Conservation (phyloP, 352 stramenopile genomes). For the Globisporangium uncinulatum region DNA sequence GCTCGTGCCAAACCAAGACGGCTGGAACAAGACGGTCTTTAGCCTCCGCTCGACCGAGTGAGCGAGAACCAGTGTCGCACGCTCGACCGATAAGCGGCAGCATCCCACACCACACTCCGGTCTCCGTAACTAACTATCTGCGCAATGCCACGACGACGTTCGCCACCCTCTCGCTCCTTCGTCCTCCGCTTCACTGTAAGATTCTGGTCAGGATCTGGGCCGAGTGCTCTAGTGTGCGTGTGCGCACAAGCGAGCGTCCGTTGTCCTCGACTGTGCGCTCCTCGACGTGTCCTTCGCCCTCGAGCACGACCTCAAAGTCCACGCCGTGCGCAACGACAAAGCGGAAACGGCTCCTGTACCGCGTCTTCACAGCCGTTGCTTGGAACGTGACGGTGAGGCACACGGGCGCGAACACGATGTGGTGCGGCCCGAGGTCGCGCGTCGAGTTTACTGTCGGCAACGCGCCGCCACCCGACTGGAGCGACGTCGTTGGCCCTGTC, state of each 20-base stretch:
- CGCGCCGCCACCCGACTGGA: slow-evolving; percentile 40
- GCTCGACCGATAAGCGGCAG: neutral
- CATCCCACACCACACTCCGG: neutral
- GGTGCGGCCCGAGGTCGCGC: slow-evolving; percentile 19
- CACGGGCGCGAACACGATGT: slow-evolving; percentile 35
- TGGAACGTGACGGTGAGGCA: slow-evolving; percentile 50
- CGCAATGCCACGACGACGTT: neutral
- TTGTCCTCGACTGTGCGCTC: slow-evolving; percentile 43
- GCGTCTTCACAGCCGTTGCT: slow-evolving; percentile 22
- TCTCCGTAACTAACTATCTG: neutral
- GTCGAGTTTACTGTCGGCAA: slow-evolving; percentile 37
- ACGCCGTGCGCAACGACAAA: slow-evolving; percentile 53
- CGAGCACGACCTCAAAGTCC: slow-evolving; percentile 66
- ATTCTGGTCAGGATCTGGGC: slow-evolving; percentile 45
- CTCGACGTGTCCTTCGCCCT: slow-evolving; percentile 58
- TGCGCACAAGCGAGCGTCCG: slow-evolving; percentile 36
- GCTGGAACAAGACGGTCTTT: slow-evolving; percentile 84
- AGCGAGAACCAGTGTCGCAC: neutral
- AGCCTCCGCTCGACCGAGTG: slow-evolving; percentile 44
- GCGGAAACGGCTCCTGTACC: slow-evolving; percentile 65
- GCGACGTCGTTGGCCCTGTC: slow-evolving; percentile 44
- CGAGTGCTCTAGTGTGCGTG: slow-evolving; percentile 36
- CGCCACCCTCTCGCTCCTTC: neutral
- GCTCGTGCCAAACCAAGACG: slow-evolving; percentile 71
- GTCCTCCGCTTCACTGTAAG: slow-evolving; percentile 6